A percentile compares a stretch with the other conserved stretches of the same genome.
These are phyloP conservation scores for Calonectria pauciramosa DNA, from an alignment of 2,329 filamentous ascomycete species.

Conservation along the genomic window DNA sequence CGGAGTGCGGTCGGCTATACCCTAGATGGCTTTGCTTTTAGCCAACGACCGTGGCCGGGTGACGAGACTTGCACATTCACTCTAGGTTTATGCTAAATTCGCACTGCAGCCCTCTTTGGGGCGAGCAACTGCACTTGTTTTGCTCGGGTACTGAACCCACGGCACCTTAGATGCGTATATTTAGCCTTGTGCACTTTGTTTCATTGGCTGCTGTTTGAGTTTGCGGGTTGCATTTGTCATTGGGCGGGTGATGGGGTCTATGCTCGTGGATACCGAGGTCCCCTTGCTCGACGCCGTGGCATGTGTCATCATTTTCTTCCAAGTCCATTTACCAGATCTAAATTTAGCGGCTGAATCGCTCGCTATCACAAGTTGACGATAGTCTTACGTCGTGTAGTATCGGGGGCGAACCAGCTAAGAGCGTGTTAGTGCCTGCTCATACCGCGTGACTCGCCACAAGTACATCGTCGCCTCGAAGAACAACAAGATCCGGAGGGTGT, in stretches of 20 bases:
- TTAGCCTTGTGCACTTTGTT: background rate
- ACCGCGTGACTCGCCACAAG: background rate
- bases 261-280: background rate
- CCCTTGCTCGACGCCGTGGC: background rate
- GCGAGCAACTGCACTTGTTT: background rate
- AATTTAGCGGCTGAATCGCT: background rate
- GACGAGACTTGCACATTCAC: background rate
- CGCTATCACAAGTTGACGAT: too few species aligned
- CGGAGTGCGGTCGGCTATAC: background rate
- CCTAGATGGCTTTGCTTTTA: too few species aligned
- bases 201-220: background rate
- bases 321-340: too few species aligned
- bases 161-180: background rate
- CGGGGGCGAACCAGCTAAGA: background rate
- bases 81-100: background rate
- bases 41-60: background rate
- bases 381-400: background rate
- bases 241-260: background rate
- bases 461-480: background rate
- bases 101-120: background rate
- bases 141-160: background rate
- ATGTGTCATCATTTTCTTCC: background rate
- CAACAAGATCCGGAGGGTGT: slow-evolving; percentile 24
- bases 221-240: too few species aligned
- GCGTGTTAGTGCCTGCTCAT: background rate